Conservation (phyloP, 805 yeast species). For the Kodamaea kaohsiungensis region DNA sequence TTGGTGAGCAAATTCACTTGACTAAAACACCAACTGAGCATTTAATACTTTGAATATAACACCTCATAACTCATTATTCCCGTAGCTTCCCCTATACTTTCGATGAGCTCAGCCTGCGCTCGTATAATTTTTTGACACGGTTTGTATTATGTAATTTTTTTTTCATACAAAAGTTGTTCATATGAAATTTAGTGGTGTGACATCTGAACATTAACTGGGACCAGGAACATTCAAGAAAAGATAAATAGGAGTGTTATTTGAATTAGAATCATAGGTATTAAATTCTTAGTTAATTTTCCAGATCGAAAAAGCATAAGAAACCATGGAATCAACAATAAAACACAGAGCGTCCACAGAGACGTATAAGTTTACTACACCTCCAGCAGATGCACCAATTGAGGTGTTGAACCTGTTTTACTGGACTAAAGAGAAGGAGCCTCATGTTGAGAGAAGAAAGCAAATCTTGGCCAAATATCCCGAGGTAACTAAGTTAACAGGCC, state of each 20-base stretch:
- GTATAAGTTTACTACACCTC: constrained; percentile 35
- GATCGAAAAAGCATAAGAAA: neutral
- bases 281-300: neutral
- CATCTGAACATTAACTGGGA: neutral
- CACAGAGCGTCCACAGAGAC: constrained; percentile 30
- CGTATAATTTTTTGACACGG: neutral
- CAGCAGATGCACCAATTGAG: constrained; percentile 43
- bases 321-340: constrained; percentile 3
- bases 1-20: no score
- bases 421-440: constrained; percentile 84
- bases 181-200: neutral
- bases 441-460: constrained; percentile 67
- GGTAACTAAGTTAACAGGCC: constrained; percentile 77
- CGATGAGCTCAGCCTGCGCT: no score
- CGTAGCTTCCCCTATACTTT: no score
- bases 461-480: constrained; percentile 78
- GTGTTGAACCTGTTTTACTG: constrained; percentile 70
- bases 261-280: neutral
- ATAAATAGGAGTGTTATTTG: neutral
- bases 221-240: neutral
- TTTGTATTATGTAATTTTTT: neutral
- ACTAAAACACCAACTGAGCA: no score
- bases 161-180: neutral
- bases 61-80: no score
- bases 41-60: no score